Evolutionary conservation across 2,329 filamentous ascomycete genomes (phyloP).

Genomic region (Penicillium sp.): DNA sequence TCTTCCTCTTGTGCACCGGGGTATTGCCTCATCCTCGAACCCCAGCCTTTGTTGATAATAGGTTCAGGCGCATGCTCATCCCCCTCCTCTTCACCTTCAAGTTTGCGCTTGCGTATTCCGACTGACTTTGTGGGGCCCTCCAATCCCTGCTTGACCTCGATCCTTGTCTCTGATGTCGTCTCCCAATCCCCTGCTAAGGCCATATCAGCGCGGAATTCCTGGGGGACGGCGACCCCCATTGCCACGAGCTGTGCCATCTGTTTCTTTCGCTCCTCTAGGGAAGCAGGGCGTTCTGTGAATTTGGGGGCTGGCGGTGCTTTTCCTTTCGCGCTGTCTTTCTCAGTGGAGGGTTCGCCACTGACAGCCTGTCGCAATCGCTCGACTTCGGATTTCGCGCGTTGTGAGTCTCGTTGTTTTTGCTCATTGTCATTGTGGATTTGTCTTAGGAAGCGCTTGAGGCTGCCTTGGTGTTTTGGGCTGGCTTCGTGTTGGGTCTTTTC

Average conservation of each 20-base stretch:
- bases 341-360: conserved; percentile 43
- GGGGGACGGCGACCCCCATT: conserved; percentile 81
- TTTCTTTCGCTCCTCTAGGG: conserved; percentile 68
- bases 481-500: conserved; percentile 87
- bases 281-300: conserved; percentile 43
- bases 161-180: conserved; percentile 55
- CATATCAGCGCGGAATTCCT: conserved; percentile 74
- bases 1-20: conserved; percentile 41
- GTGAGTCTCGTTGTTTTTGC: conserved; percentile 74
- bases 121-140: conserved; percentile 43
- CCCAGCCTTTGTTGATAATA: conserved; percentile 46
- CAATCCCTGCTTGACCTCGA: conserved; percentile 43
- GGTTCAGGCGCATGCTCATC: conserved; percentile 33
- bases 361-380: conserved; percentile 80
- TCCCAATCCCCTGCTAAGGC: conserved; percentile 90
- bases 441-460: conserved; percentile 83
- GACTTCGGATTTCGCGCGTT: conserved; percentile 79
- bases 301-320: conserved; percentile 36
- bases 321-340: conserved; percentile 29
- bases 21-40: conserved; percentile 43
- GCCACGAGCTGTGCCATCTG: conserved; percentile 86
- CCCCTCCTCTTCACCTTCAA: conserved; percentile 45
- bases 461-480: conserved; percentile 78
- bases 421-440: conserved; percentile 85
- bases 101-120: conserved; percentile 49